Evolutionary conservation across 2,329 filamentous ascomycete genomes (phyloP).

Genomic region (Incumbomyces delicatus): DNA sequence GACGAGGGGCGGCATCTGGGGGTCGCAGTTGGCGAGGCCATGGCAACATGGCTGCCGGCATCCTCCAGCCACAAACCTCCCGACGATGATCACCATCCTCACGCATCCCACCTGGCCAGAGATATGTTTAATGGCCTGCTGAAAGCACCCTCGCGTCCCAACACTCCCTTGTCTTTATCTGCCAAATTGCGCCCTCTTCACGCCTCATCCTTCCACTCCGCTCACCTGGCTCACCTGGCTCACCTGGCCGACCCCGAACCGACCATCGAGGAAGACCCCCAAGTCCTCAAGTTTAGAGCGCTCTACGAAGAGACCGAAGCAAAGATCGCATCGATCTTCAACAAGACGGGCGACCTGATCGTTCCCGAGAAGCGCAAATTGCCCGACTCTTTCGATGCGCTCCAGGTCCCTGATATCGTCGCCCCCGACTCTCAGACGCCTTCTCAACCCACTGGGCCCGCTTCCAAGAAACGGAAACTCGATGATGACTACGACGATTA

Average conservation of each 20-base stretch:
- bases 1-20: constrained; percentile 33
- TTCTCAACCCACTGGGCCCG: constrained; percentile 34
- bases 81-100: constrained; percentile 55
- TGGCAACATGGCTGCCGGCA: constrained; percentile 60
- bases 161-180: constrained; percentile 30
- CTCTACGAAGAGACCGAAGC: constrained; percentile 68
- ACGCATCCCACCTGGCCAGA: constrained; percentile 10
- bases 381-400: constrained; percentile 7
- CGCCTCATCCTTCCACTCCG: constrained; percentile 34
- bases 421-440: constrained; percentile 41
- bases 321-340: constrained; percentile 68
- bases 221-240: constrained; percentile 37
- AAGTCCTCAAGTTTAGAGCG: constrained; percentile 61
- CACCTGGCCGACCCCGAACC: constrained; percentile 41
- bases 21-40: constrained; percentile 37
- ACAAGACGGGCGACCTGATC: constrained; percentile 27
- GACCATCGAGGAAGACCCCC: constrained; percentile 59
- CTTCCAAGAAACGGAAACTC: constrained; percentile 63
- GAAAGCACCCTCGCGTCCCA: constrained; percentile 33
- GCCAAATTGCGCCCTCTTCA: constrained; percentile 34
- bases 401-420: constrained; percentile 23
- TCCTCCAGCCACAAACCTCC: constrained; percentile 45
- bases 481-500: constrained; percentile 67
- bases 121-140: constrained; percentile 35
- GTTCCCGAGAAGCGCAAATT: constrained; percentile 8